Conservation (phyloP, 805 yeast genomes). For the Nakazawaea pomicola region DNA sequence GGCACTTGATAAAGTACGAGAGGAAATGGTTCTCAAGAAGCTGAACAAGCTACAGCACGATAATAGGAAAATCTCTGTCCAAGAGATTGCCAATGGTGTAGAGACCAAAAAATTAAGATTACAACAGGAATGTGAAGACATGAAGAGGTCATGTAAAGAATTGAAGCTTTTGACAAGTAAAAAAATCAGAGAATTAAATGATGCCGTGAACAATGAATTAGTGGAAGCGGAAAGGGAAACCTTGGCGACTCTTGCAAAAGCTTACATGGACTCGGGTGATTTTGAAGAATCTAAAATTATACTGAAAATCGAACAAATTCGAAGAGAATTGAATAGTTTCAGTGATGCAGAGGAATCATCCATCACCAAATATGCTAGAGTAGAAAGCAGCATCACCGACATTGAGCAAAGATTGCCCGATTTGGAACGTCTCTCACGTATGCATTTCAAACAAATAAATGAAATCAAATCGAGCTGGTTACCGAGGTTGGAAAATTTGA, state of each 20-base stretch:
- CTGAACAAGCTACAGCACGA: constrained; percentile 31
- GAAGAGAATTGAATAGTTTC: constrained; percentile 32
- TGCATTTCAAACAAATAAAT: constrained; percentile 31
- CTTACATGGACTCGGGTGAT: constrained; percentile 27
- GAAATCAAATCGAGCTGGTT: constrained; percentile 51
- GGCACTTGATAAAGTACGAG: constrained; percentile 22
- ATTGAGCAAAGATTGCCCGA: constrained; percentile 36
- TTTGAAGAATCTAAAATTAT: constrained; percentile 33
- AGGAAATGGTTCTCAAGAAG: constrained; percentile 22
- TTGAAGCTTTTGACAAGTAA: constrained; percentile 19
- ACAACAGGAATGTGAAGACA: constrained; percentile 13
- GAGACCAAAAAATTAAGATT: constrained; percentile 24
- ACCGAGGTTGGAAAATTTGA: constrained; percentile 48
- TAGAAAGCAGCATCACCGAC: constrained; percentile 32
- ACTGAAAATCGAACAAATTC: constrained; percentile 33
- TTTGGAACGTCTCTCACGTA: constrained; percentile 20
- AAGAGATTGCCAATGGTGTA: constrained; percentile 24
- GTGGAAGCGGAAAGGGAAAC: constrained; percentile 35
- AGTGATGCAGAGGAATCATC: constrained; percentile 23
- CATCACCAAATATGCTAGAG: constrained; percentile 27
- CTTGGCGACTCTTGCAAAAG: constrained; percentile 30
- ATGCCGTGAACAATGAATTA: constrained; percentile 28
- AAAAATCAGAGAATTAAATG: constrained; percentile 25
- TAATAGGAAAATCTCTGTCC: constrained; percentile 30
- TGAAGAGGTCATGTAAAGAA: constrained; percentile 14